Evolutionary conservation across 345 rosid species (phyloP).

Genomic region (Eucalyptus caleyi): DNA sequence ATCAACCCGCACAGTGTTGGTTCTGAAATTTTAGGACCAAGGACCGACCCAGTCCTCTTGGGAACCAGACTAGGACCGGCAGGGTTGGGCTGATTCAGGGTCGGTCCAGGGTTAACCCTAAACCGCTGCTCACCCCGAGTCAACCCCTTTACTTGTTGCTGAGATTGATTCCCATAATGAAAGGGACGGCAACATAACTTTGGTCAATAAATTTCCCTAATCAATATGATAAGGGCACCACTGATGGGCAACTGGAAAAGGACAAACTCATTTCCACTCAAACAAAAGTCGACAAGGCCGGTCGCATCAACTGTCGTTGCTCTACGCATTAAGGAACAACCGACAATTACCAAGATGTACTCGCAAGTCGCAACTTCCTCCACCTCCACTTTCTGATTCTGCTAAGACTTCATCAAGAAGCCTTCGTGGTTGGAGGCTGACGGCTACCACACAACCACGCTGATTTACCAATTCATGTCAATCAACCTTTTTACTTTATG

Average conservation of each 20-base stretch:
- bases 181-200: not conserved
- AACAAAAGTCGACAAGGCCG: not conserved
- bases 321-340: conserved; percentile 4
- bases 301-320: conserved; percentile 1
- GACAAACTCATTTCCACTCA: not conserved
- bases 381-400: not conserved
- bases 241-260: not conserved
- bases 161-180: not conserved
- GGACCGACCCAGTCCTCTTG: no score
- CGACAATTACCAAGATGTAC: conserved; percentile 10
- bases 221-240: not conserved
- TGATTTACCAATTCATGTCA: not conserved
- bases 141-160: not conserved
- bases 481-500: not conserved
- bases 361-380: not conserved
- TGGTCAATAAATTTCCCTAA: not conserved
- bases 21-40: no score
- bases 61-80: no score
- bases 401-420: conserved; percentile 8
- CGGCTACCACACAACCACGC: not conserved
- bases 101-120: no score
- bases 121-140: no score
- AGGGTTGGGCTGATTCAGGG: no score
- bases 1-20: no score
- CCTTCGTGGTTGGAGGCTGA: conserved; percentile 6